Percentiles rank a stretch among this genome's conserved stretches.
Conservation (phyloP, 495 filamentous ascomycete species). For the Penicillium macrosclerotiorum region DNA sequence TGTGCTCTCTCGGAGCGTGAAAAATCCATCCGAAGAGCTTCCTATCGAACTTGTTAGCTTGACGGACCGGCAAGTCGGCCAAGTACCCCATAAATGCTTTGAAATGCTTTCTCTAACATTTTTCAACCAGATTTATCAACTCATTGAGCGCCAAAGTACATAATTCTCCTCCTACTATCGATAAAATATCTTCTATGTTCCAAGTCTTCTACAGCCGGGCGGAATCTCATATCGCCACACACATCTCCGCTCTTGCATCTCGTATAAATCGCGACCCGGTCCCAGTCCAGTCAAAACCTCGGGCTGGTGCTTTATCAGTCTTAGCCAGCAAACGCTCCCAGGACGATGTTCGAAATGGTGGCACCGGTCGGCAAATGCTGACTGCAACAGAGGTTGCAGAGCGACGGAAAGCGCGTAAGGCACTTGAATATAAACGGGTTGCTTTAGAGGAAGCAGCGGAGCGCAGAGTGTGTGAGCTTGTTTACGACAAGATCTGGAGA, state of each 20-base stretch:
- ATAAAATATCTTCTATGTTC: slow-evolving; percentile 80
- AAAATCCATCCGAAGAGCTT: slow-evolving; percentile 73
- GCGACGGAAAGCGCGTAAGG: slow-evolving; percentile 71
- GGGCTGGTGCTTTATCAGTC: slow-evolving; percentile 21
- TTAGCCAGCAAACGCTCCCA: slow-evolving; percentile 25
- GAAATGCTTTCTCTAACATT: background rate
- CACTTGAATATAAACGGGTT: slow-evolving; percentile 70
- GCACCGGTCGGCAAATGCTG: slow-evolving; percentile 80
- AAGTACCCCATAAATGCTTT: background rate
- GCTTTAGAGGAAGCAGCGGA: slow-evolving; percentile 92
- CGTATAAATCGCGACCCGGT: slow-evolving; percentile 65
- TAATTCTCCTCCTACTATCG: slow-evolving; percentile 76
- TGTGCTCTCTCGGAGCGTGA: slow-evolving; percentile 49
- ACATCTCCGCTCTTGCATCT: slow-evolving; percentile 78
- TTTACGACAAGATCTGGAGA: slow-evolving; percentile 86
- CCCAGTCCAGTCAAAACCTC: slow-evolving; percentile 37
- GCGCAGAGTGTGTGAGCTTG: slow-evolving; percentile 76
- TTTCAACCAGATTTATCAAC: slow-evolving; percentile 74
- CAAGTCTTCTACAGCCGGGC: slow-evolving; percentile 92
- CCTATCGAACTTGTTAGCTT: slow-evolving; percentile 89
- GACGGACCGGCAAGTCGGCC: slow-evolving; percentile 72
- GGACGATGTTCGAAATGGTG: slow-evolving; percentile 25
- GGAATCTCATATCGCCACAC: slow-evolving; percentile 78
- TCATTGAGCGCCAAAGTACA: slow-evolving; percentile 86
- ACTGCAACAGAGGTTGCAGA: slow-evolving; percentile 80